phyloP scores from a whole-genome alignment of 805 yeast genomes.

The Kregervanrija delftensis region DNA sequence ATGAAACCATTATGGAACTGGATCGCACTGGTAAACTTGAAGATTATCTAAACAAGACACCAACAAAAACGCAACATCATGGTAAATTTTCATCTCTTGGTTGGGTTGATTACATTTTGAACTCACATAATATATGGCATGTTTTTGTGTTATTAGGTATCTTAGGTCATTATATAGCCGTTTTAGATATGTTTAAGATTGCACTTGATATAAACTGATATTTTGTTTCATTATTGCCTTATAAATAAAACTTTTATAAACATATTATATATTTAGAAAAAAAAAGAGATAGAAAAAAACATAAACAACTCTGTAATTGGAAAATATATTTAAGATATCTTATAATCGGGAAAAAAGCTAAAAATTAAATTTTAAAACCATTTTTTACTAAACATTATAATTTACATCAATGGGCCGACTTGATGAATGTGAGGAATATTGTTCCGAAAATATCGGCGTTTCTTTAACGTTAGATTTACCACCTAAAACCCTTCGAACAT shows the following conservation, averaged over 20 bases:
- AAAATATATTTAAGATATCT: no score
- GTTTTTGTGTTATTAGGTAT: conserved; percentile 82
- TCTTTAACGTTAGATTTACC: not conserved
- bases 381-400: no score
- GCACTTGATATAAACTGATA: conserved; percentile 3
- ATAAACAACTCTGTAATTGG: not conserved
- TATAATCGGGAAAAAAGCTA: no score
- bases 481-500: not conserved
- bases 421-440: conserved; percentile 25
- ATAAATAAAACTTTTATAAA: not conserved
- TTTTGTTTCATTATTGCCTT: not conserved
- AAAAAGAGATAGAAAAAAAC: not conserved
- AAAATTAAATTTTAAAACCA: no score
- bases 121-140: conserved; percentile 94
- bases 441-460: conserved; percentile 15
- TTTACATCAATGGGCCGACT: conserved; percentile 18
- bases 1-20: conserved; percentile 25
- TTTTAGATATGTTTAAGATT: conserved; percentile 58
- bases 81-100: conserved; percentile 50
- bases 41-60: conserved; percentile 35
- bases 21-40: conserved; percentile 23
- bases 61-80: conserved; percentile 27
- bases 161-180: conserved; percentile 79
- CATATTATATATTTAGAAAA: not conserved
- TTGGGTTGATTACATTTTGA: conserved; percentile 76